phyloP scores from a whole-genome alignment of 1,284 basidiomycete genomes.

The Ganoderma sinense region DNA sequence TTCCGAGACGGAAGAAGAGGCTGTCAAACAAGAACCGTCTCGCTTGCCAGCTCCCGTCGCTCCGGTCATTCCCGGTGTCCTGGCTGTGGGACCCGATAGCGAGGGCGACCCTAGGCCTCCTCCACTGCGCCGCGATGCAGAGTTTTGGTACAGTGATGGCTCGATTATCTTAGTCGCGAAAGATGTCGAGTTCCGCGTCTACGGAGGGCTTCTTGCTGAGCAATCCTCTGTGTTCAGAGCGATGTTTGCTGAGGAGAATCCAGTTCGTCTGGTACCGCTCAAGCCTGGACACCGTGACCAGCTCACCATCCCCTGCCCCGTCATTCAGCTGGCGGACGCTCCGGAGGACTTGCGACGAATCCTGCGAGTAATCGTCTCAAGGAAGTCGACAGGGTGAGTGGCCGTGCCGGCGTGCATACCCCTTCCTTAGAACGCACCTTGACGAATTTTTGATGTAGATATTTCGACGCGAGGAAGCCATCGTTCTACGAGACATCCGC shows the following conservation, averaged over 20 bases:
- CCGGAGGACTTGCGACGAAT: neutral
- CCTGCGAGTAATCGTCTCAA: neutral
- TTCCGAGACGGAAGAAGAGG: neutral
- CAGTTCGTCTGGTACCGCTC: neutral
- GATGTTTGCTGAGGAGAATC: neutral
- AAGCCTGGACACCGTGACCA: too few species aligned
- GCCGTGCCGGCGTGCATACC: neutral
- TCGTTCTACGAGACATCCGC: neutral
- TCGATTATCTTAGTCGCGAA: neutral
- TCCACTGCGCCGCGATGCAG: neutral
- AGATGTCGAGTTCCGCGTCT: neutral
- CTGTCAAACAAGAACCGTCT: neutral
- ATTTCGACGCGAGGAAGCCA: neutral
- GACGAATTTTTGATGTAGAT: neutral
- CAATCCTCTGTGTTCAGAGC: neutral
- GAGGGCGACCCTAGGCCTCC: too few species aligned
- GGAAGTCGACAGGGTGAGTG: neutral
- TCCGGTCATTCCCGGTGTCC: too few species aligned
- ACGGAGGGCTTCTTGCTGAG: neutral
- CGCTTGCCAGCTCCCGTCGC: too few species aligned
- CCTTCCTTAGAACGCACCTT: neutral
- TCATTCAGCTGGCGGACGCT: neutral
- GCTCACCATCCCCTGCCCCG: neutral
- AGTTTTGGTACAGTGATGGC: neutral
- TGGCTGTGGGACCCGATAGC: too few species aligned